These are phyloP conservation scores for Mediolabrus comicus DNA, from an alignment of 108 stramenopile species.

Conservation along the genomic window DNA sequence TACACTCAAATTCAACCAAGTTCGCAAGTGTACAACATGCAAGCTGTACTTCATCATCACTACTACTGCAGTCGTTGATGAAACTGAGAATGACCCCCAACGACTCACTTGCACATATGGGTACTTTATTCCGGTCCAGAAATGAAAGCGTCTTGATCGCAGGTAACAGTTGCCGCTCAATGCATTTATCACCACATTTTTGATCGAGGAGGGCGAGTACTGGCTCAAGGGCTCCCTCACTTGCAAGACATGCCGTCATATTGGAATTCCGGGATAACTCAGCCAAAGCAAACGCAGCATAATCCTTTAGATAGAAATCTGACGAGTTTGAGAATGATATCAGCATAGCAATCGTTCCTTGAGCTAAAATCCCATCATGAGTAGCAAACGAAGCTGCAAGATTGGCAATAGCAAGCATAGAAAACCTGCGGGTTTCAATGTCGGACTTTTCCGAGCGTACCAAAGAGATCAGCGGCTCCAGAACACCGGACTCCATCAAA, in stretches of 20 bases:
- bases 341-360: slow-evolving; percentile 77
- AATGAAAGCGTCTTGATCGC: slow-evolving; percentile 78
- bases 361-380: slow-evolving; percentile 68
- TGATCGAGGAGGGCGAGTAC: slow-evolving; percentile 81
- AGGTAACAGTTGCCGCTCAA: slow-evolving; percentile 76
- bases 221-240: slow-evolving; percentile 82
- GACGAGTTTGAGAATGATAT: slow-evolving; percentile 73
- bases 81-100: slow-evolving; percentile 62
- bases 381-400: slow-evolving; percentile 68
- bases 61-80: slow-evolving; percentile 11
- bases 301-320: slow-evolving; percentile 74
- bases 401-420: slow-evolving; percentile 77
- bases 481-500: slow-evolving; percentile 64
- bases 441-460: slow-evolving; percentile 75
- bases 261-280: slow-evolving; percentile 78
- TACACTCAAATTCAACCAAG: slow-evolving; percentile 70
- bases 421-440: slow-evolving; percentile 73
- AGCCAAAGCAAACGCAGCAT: slow-evolving; percentile 80
- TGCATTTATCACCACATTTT: slow-evolving; percentile 51
- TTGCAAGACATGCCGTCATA: slow-evolving; percentile 67
- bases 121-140: slow-evolving; percentile 71
- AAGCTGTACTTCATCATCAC: slow-evolving; percentile 41
- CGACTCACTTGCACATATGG: slow-evolving; percentile 72
- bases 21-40: slow-evolving; percentile 86
- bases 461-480: slow-evolving; percentile 79